These are phyloP conservation scores for Malbranchea cinnamomea DNA, from an alignment of 2,329 filamentous ascomycete genomes.

Conservation along the genomic window DNA sequence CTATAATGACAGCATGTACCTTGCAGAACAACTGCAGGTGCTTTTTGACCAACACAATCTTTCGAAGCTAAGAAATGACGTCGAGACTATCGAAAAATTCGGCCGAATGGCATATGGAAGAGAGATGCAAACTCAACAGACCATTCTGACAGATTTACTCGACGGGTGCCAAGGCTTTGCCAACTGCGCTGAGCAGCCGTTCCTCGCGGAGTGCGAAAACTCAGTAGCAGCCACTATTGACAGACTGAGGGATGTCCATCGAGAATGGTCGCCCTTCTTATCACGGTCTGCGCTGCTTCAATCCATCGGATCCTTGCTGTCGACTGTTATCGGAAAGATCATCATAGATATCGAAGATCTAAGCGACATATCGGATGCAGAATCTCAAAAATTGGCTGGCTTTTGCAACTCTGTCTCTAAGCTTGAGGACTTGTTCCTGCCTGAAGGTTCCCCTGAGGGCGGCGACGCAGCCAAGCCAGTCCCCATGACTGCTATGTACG, in stretches of 20 bases:
- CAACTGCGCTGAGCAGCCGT: slow-evolving; percentile 44
- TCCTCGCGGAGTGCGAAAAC: slow-evolving; percentile 44
- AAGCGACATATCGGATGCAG: slow-evolving; percentile 47
- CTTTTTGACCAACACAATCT: slow-evolving; percentile 33
- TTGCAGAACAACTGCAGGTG: slow-evolving; percentile 38
- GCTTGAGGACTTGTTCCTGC: slow-evolving; percentile 43
- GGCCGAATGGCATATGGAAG: slow-evolving; percentile 46
- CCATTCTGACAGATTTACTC: slow-evolving; percentile 46
- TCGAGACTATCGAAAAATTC: slow-evolving; percentile 42
- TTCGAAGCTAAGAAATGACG: slow-evolving; percentile 38
- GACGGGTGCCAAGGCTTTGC: slow-evolving; percentile 49
- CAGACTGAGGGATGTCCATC: slow-evolving; percentile 40
- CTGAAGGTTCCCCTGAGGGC: slow-evolving; percentile 21
- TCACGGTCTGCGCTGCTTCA: slow-evolving; percentile 47
- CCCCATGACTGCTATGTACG: slow-evolving; percentile 46
- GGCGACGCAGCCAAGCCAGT: slow-evolving; percentile 18
- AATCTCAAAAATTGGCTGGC: slow-evolving; percentile 42
- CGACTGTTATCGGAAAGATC: slow-evolving; percentile 42
- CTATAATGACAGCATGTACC: slow-evolving; percentile 48
- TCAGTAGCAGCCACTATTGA: slow-evolving; percentile 44
- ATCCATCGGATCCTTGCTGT: slow-evolving; percentile 43
- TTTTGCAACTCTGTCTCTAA: slow-evolving; percentile 42
- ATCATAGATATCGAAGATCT: slow-evolving; percentile 49
- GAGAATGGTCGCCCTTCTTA: slow-evolving; percentile 42
- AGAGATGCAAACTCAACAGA: slow-evolving; percentile 51